Percentiles rank a stretch among this genome's conserved stretches.
Evolutionary conservation across 2,329 filamentous ascomycete genomes (phyloP).

Genomic region (Aureobasidium melanogenum): DNA sequence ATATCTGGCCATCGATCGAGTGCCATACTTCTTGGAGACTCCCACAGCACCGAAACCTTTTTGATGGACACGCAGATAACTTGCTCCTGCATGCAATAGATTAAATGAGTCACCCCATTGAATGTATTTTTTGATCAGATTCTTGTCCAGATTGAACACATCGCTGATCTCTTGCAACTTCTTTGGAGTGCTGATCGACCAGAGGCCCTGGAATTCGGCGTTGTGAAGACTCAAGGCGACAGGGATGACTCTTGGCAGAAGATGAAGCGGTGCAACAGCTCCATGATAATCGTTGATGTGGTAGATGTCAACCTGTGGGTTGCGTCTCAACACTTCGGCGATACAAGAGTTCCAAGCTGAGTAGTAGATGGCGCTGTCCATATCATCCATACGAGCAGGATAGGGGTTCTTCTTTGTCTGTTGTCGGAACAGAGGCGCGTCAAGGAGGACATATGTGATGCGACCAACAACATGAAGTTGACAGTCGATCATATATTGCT

Average conservation of each 20-base stretch:
- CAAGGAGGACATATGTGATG: slow-evolving; percentile 59
- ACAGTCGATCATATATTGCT: slow-evolving; percentile 52
- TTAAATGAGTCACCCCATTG: slow-evolving; percentile 64
- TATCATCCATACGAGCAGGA: slow-evolving; percentile 59
- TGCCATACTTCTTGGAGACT: slow-evolving; percentile 60
- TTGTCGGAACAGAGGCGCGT: slow-evolving; percentile 57
- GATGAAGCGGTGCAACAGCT: slow-evolving; percentile 53
- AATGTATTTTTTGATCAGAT: slow-evolving; percentile 51
- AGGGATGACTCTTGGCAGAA: slow-evolving; percentile 54
- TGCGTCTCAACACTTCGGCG: slow-evolving; percentile 52
- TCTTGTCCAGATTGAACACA: slow-evolving; percentile 52
- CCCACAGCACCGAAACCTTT: slow-evolving; percentile 60
- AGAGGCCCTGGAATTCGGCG: slow-evolving; percentile 60
- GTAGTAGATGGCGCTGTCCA: slow-evolving; percentile 60
- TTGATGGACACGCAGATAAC: slow-evolving; percentile 57
- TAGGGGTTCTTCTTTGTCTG: slow-evolving; percentile 57
- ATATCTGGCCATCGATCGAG: slow-evolving; percentile 57
- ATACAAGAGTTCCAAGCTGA: slow-evolving; percentile 64
- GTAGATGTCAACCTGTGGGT: slow-evolving; percentile 58
- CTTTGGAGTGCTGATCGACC: slow-evolving; percentile 55
- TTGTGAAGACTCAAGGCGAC: slow-evolving; percentile 58
- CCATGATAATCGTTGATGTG: slow-evolving; percentile 61
- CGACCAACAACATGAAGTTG: slow-evolving; percentile 56
- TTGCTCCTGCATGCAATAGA: slow-evolving; percentile 55
- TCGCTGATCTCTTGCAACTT: slow-evolving; percentile 55